Evolutionary conservation across 805 yeast genomes (phyloP), one percentile per base, ranked within the genome.

Genomic region (Saturnispora ahearnii): DNA sequence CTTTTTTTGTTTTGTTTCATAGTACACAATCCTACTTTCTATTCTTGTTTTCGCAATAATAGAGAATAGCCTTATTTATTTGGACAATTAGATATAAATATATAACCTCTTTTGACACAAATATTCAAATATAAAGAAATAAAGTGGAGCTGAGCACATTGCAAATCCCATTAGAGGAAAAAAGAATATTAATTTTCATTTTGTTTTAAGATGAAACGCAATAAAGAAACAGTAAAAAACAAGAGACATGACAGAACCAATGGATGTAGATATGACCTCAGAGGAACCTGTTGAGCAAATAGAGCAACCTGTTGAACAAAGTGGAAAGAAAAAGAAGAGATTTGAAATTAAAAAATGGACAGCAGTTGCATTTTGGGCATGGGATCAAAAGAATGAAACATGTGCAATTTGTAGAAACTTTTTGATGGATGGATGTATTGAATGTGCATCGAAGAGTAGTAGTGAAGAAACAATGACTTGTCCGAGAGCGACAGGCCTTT

Each of bases 351-450:
- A 88, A 64, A 93, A 90, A 72, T 91, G 99, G 98, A 89, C 96
- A 12, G 98, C 98, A 0, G 99, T 93, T 45, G 98, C 98, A n/a
- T 88, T 93, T 64, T 93, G 99, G 99, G 88, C 97, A 0, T 93
- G 99, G 99, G 96, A 77, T 70, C 72, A 62, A 71, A 72, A 61
- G 50, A 62, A 61, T 49, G 99, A 95, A 56, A 88, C 87, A 49
- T 93, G 99, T 73, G 98, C 99, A 37, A 93, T 93, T 64, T 93
- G 99, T 75, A 78, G 98, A 64, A 93, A 91, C 67, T 97, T 91
- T 68, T 77, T 93, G 57, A 93, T 93, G 99, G 99, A 93, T 62
- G 93, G 93, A 15, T 93, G 99, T 65, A 86, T 93, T 56, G 98
- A 90, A 65, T 93, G 99, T 65, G 79, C 79, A 65, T 78, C 79